Conservation (phyloP, 73 alveolate species). For the Tetrahymena borealis region DNA sequence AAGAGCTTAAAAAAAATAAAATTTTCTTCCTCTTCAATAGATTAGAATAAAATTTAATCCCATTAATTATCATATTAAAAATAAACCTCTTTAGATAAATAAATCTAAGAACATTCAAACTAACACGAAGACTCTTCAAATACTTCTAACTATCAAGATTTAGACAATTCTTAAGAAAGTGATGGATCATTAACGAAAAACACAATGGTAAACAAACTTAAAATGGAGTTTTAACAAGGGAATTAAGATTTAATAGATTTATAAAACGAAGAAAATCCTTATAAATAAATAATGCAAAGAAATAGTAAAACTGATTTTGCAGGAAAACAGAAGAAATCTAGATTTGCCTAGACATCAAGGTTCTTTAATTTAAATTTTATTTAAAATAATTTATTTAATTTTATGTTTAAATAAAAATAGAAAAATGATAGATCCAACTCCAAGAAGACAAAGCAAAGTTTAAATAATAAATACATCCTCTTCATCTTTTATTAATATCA, state of each 20-base stretch:
- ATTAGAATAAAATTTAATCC: not conserved
- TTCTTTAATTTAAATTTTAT: too few relatives aligned
- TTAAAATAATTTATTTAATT: too few relatives aligned
- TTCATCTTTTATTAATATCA: too few relatives aligned
- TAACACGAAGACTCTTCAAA: not conserved
- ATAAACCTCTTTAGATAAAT: not conserved
- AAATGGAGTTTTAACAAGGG: not conserved
- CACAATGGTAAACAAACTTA: not conserved
- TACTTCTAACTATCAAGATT: not conserved
- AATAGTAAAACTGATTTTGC: too few relatives aligned
- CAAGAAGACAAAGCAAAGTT: too few relatives aligned
- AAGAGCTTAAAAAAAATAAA: not conserved
- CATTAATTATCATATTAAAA: not conserved
- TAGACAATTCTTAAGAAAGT: not conserved
- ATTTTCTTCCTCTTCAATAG: not conserved
- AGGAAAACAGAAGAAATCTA: too few relatives aligned
- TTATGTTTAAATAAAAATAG: too few relatives aligned
- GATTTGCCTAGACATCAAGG: too few relatives aligned
- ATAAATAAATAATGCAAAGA: too few relatives aligned
- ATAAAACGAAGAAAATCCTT: too few relatives aligned
- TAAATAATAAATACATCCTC: too few relatives aligned
- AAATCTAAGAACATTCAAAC: not conserved
- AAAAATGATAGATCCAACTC: too few relatives aligned
- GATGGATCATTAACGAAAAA: not conserved
- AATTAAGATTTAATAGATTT: not conserved